Base-by-base conservation (phyloP, 2,329 filamentous ascomycete genomes). In the Pseudocercospora macadamiae region DNA sequence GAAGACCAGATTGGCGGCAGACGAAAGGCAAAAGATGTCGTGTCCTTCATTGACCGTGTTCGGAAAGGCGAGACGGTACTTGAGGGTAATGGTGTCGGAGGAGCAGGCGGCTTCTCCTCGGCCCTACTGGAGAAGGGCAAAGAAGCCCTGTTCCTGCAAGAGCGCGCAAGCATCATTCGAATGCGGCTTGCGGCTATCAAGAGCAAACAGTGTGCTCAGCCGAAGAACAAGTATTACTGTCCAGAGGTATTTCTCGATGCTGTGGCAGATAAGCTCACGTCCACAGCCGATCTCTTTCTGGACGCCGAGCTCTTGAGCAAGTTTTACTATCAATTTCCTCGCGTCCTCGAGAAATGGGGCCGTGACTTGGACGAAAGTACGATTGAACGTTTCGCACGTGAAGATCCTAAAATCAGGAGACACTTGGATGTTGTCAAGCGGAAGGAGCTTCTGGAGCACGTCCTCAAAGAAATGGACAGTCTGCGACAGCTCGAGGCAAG, bases 231-330 rank as follows among this genome's bases (percentile, higher is more conserved):
- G 79, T 97, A 97, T 77, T 86, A 95, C 77, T 99, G 95, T 71
- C 95, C 95, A 0, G 95, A 99, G 73, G 86, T 99, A 14, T 99
- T 99, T 80, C 86, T 99, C n/a, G 93, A 99, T 70, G 92, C 96
- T 2, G 95, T 96, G 1, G 93, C 95, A 1, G 91, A 93, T 66
- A 97, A 97, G 76, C 84, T 99, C 49, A 96, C 93, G 2, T 89
- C 91, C 1, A 99, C 95, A 0, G 93, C 95, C 2, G 95, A 99
- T 7, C 85, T 99, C 0, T 99, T 99, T 81, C 84, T 99, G 26
- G 97, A 99, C 70, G 95, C 97, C 9, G 96, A 99, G 77, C 83
- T 99, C 18, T 84, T 99, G 16, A 93, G 90, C 1, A 96, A 99
- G 71, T 99, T 97, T 74, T 97, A 96, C 79, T 96, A 97, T 77